Percentiles rank a stretch among this genome's conserved stretches.
These are phyloP conservation scores for Mortierella sp. DNA, from an alignment of 371 early-diverging fungal genomes.

Conservation along the genomic window DNA sequence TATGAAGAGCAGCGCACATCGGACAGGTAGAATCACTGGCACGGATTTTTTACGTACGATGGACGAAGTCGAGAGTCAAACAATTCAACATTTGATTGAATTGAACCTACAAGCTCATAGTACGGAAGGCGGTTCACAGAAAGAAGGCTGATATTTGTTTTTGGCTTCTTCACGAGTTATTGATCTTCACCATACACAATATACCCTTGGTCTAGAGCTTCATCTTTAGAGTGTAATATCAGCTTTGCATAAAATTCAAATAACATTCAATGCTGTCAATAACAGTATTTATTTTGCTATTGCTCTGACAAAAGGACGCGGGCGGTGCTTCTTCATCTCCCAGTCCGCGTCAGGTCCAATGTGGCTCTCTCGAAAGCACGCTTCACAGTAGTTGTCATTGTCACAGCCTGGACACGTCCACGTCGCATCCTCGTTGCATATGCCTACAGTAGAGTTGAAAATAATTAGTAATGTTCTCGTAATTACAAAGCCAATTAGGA, in stretches of 20 bases:
- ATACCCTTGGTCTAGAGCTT: background rate
- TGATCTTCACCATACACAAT: background rate
- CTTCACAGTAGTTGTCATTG: constrained; percentile 66
- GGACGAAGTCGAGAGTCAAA: constrained; percentile 26
- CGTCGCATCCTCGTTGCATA: constrained; percentile 76
- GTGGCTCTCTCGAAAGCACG: constrained; percentile 69
- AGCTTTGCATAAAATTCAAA: background rate
- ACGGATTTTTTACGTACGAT: constrained; percentile 9
- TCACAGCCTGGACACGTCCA: constrained; percentile 70
- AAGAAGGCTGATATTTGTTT: background rate
- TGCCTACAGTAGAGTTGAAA: constrained; percentile 51
- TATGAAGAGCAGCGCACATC: constrained; percentile 51
- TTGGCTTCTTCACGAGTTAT: background rate
- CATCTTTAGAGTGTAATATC: too few species aligned
- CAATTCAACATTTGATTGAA: constrained; percentile 31
- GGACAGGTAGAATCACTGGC: constrained; percentile 15
- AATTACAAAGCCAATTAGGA: too few species aligned
- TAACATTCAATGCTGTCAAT: background rate
- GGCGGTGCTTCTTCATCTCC: constrained; percentile 58
- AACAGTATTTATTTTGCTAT: constrained; percentile 10
- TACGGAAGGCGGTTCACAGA: background rate
- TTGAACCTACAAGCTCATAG: constrained; percentile 8
- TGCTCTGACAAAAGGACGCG: constrained; percentile 38
- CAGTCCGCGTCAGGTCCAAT: constrained; percentile 51
- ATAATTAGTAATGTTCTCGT: background rate